A percentile compares a stretch with the other conserved stretches of the same genome.
Conservation (phyloP, 805 yeast species). For the Gaillardinia entomophila region DNA sequence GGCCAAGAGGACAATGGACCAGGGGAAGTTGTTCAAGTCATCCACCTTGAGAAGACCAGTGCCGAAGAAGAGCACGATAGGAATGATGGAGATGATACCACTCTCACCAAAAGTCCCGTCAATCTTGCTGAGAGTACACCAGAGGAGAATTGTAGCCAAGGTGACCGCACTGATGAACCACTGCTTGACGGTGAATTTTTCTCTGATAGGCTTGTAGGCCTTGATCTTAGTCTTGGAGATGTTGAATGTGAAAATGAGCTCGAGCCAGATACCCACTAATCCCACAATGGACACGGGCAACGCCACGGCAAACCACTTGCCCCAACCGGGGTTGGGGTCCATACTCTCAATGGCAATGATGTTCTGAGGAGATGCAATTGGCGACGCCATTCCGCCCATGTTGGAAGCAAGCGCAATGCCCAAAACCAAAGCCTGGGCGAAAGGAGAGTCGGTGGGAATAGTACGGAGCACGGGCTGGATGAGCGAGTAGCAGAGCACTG, state of each 20-base stretch:
- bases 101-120: constrained; percentile 81
- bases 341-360: constrained; percentile 84
- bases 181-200: constrained; percentile 66
- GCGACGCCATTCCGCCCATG: constrained; percentile 95
- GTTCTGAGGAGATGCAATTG: constrained; percentile 95
- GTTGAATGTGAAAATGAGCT: constrained; percentile 61
- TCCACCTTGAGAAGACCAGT: constrained; percentile 82
- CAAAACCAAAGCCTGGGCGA: constrained; percentile 76
- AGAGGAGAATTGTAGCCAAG: constrained; percentile 65
- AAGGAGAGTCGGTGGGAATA: constrained; percentile 69
- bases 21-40: constrained; percentile 91
- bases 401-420: constrained; percentile 93
- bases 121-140: constrained; percentile 84
- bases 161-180: constrained; percentile 70
- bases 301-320: constrained; percentile 86
- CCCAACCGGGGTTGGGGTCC: constrained; percentile 79
- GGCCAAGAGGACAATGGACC: constrained; percentile 93
- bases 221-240: constrained; percentile 48
- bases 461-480: constrained; percentile 87
- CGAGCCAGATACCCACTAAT: constrained; percentile 65
- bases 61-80: constrained; percentile 88
- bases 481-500: constrained; percentile 85
- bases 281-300: constrained; percentile 70
- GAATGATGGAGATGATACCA: constrained; percentile 93
- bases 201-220: constrained; percentile 55